These are phyloP conservation scores for Hsuehochloa calcarea DNA, from an alignment of 176 grass and related monocot species.

Conservation along the genomic window DNA sequence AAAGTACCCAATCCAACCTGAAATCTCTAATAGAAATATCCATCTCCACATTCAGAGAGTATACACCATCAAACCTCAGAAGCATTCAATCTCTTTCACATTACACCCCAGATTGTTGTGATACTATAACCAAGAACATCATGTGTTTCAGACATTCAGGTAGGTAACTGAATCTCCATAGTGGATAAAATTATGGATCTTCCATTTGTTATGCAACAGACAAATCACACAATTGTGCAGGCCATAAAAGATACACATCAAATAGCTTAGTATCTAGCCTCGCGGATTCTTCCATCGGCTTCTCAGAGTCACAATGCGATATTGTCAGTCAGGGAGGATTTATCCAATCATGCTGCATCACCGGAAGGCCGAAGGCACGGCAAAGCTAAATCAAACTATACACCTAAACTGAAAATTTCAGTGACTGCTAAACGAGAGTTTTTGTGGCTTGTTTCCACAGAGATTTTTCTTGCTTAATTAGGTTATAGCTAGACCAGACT, in stretches of 20 bases:
- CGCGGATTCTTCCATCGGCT: constrained; percentile 32
- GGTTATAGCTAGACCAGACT: constrained; percentile 65
- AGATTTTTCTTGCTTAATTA: constrained; percentile 46
- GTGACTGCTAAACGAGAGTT: constrained; percentile 41
- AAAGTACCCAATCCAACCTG: not conserved
- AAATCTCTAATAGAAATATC: not conserved
- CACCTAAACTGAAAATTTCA: constrained; percentile 57
- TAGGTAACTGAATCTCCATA: constrained; percentile 30
- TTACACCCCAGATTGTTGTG: not conserved
- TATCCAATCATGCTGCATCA: constrained; percentile 47
- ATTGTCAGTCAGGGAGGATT: constrained; percentile 44
- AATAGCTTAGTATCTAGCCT: constrained; percentile 38
- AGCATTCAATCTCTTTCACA: not conserved
- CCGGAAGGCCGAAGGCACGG: constrained; percentile 22
- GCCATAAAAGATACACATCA: constrained; percentile 37
- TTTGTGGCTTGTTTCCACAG: constrained; percentile 40
- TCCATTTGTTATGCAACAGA: constrained; percentile 50
- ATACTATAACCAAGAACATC: not conserved
- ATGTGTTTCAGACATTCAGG: not conserved
- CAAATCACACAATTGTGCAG: constrained; percentile 41
- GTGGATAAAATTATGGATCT: constrained; percentile 37
- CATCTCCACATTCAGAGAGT: not conserved
- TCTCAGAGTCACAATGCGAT: constrained; percentile 41
- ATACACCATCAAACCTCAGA: not conserved
- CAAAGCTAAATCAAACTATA: constrained; percentile 69